Base-by-base conservation (phyloP, 257 asterid genomes). In the Striga asiatica region DNA sequence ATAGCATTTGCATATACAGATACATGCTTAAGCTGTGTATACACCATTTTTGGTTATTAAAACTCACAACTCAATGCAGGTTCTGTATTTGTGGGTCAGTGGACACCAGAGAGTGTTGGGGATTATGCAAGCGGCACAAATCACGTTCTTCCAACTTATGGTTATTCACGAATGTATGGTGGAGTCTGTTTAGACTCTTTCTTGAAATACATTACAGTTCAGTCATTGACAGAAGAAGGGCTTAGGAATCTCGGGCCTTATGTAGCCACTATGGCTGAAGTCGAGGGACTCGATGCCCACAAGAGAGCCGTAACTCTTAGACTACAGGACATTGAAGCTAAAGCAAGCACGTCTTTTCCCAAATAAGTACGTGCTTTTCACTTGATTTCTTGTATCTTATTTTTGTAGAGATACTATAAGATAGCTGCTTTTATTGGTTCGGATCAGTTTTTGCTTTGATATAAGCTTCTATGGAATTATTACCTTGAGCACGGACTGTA, bases 61-160 rank as follows among this genome's bases (percentile, higher is more conserved):
- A n/a, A n/a, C n/a, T n/a, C n/a, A n/a, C n/a, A n/a, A n/a, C n/a
- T n/a, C n/a, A 7, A 19, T 56, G 56, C 80, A 88, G 95, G 97
- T 43, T 88, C 97, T 60, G 89, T 88, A 62, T 88, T 84, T 76
- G 63, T 84, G 76, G 92, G 95, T 58, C 81, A 50, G 51, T 84
- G 97, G 95, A 84, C 97, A 43, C 97, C 97, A 0, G 95, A 88
- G 78, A 88, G 97, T 34, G 95, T 82, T 11, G 97, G 97, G 66
- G 97, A 82, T 50, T 82, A 88, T 50, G 98, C 98, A 46, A 88
- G 98, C 37, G 97, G 98, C 50, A 87, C 95, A 13, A 92, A 92
- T 61, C 95, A 88, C 38, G 99, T 88, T 45, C 93, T 92, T 73
- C 97, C 98, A 32, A 91, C 98, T 6, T 92, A 92, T 7, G 99